A percentile compares a stretch with the other conserved stretches of the same genome.
phyloP scores from a whole-genome alignment of 2,329 filamentous ascomycete species.

The Aspergillus glaucus region DNA sequence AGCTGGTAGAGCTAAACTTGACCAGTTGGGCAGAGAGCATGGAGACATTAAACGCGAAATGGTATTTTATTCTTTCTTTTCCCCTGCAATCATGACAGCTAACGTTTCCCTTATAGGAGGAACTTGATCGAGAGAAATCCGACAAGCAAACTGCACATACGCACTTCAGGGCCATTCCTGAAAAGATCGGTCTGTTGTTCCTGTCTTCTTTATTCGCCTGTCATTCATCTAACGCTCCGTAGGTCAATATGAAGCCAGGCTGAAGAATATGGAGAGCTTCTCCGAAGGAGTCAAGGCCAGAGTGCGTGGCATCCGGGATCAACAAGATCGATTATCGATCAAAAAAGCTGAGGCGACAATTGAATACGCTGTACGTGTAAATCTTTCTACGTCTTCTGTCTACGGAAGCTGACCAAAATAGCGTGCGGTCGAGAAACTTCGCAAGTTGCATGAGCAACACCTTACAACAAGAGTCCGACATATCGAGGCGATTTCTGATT shows the following conservation, averaged over 20 bases:
- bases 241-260: constrained; percentile 42
- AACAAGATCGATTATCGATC: constrained; percentile 52
- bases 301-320: constrained; percentile 47
- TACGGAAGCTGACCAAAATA: constrained; percentile 18
- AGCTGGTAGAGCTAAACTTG: constrained; percentile 23
- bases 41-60: constrained; percentile 32
- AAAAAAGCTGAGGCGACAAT: constrained; percentile 52
- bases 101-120: constrained; percentile 14
- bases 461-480: constrained; percentile 64
- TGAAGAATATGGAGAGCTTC: constrained; percentile 35
- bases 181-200: constrained; percentile 58
- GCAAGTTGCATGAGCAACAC: constrained; percentile 55
- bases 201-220: constrained; percentile 4
- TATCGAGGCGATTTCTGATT: constrained; percentile 79
- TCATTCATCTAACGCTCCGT: constrained; percentile 19
- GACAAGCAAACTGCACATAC: constrained; percentile 60
- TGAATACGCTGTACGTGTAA: constrained; percentile 47
- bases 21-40: constrained; percentile 15
- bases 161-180: constrained; percentile 61
- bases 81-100: constrained; percentile 6
- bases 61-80: constrained; percentile 24
- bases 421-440: constrained; percentile 57
- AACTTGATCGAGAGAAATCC: constrained; percentile 54
- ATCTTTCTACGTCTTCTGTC: neutral
- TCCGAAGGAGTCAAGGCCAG: constrained; percentile 40